Conservation (phyloP, 129 eudicot species). For the Smallanthus sonchifolius region DNA sequence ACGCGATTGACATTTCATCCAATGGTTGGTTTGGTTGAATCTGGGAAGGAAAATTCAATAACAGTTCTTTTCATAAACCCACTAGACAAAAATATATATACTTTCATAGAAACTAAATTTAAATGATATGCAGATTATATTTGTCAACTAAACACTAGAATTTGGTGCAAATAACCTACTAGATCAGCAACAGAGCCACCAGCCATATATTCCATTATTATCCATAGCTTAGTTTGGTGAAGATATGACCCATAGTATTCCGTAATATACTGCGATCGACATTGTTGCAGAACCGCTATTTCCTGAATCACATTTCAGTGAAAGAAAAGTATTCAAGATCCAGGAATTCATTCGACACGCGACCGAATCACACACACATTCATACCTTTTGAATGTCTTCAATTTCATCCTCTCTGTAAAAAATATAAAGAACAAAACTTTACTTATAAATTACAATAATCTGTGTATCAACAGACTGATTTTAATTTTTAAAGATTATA, state of each 20-base stretch:
- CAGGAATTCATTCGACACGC: background rate
- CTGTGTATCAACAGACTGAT: background rate
- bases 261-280: slow-evolving; percentile 90
- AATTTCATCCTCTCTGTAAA: slow-evolving; percentile 92
- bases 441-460: background rate
- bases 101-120: background rate
- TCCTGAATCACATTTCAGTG: slow-evolving; percentile 50
- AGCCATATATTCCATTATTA: slow-evolving; percentile 99
- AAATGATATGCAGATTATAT: background rate
- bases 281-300: slow-evolving; percentile 89
- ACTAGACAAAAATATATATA: background rate
- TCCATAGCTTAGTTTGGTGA: slow-evolving; percentile 91
- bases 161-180: slow-evolving; percentile 43
- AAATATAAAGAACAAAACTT: slow-evolving; percentile 17
- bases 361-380: background rate
- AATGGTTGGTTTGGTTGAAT: slow-evolving; percentile 89
- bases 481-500: background rate
- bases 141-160: too few relatives aligned
- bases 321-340: background rate
- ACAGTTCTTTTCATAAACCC: background rate
- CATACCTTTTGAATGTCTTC: slow-evolving; percentile 95
- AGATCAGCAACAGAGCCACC: slow-evolving; percentile 99
- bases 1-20: slow-evolving; percentile 91
- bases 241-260: slow-evolving; percentile 91
- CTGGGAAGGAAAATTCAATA: slow-evolving; percentile 40